Evolutionary conservation across 1,139 yeast species (phyloP).

Genomic region (Candida glucosophila): DNA sequence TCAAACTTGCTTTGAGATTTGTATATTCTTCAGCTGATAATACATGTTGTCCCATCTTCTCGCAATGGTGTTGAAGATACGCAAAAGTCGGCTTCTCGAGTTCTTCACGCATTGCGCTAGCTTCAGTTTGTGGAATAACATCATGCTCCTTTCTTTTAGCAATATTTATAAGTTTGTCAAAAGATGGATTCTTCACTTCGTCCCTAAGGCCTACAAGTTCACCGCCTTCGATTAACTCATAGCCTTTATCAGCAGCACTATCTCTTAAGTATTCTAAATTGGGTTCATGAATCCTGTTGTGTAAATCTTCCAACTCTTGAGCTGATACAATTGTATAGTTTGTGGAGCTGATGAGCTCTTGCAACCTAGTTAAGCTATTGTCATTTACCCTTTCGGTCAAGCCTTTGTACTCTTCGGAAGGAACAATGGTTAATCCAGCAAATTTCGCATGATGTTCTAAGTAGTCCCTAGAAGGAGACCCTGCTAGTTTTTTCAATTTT

Average conservation of each 20-base stretch:
- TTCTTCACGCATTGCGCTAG: too few species aligned
- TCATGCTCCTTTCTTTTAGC: too few species aligned
- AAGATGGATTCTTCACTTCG: conserved; percentile 6
- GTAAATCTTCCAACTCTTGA: too few species aligned
- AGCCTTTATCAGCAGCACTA: conserved; percentile 4
- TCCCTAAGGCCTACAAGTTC: conserved; percentile 9
- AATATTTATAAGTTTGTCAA: too few species aligned
- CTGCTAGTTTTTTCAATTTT: conserved; percentile 12
- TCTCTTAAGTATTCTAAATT: conserved; percentile 20
- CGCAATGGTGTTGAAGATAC: too few species aligned
- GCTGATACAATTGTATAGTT: too few species aligned
- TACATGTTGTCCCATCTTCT: too few species aligned
- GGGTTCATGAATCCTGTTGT: too few species aligned
- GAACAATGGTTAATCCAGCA: conserved; percentile 9
- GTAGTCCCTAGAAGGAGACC: conserved; percentile 16
- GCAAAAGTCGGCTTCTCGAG: too few species aligned
- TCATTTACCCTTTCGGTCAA: conserved; percentile 3
- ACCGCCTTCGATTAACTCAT: conserved; percentile 7
- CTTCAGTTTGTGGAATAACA: too few species aligned
- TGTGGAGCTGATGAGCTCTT: too few species aligned
- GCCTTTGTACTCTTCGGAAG: conserved; percentile 8
- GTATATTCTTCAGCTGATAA: neutral
- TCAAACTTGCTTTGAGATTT: conserved; percentile 1
- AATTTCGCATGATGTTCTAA: conserved; percentile 2
- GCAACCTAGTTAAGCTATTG: too few species aligned